These are phyloP conservation scores for Cyclotella cryptica DNA, from an alignment of 108 stramenopile genomes.

Conservation along the genomic window DNA sequence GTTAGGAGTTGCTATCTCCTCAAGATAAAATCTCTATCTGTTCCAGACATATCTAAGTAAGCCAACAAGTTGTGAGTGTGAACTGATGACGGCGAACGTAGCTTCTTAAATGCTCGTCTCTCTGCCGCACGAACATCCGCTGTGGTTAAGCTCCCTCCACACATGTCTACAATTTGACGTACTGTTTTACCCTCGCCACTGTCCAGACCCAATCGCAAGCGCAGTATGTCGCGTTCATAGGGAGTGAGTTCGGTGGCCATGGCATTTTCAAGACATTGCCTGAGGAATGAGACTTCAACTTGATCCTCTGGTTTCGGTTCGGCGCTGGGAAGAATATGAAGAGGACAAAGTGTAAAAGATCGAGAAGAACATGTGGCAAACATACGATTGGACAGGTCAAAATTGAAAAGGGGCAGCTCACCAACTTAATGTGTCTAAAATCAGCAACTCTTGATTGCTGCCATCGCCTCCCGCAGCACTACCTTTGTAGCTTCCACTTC, in stretches of 20 bases:
- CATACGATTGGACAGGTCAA: not conserved
- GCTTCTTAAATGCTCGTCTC: conserved; percentile 69
- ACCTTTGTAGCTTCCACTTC: conserved; percentile 61
- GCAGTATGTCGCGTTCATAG: conserved; percentile 82
- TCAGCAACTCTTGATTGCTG: conserved; percentile 42
- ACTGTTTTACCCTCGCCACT: conserved; percentile 71
- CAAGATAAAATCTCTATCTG: conserved; percentile 30
- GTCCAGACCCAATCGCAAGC: conserved; percentile 82
- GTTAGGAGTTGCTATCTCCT: not conserved
- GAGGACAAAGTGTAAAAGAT: not conserved
- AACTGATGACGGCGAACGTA: conserved; percentile 69
- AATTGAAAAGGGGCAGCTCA: not conserved
- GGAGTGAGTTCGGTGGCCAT: conserved; percentile 83
- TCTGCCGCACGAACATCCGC: conserved; percentile 67
- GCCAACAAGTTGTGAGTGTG: conserved; percentile 67
- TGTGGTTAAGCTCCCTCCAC: conserved; percentile 58
- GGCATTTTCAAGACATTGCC: conserved; percentile 83
- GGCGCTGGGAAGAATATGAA: conserved; percentile 18
- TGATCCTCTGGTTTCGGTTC: conserved; percentile 71
- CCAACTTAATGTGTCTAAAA: conserved; percentile 52
- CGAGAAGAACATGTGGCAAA: not conserved
- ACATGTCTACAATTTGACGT: conserved; percentile 69
- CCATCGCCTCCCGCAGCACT: conserved; percentile 58
- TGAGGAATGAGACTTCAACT: conserved; percentile 78
- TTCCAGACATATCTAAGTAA: conserved; percentile 68